These are phyloP conservation scores for Perilla frutescens DNA, from an alignment of 257 asterid species.

Conservation along the genomic window DNA sequence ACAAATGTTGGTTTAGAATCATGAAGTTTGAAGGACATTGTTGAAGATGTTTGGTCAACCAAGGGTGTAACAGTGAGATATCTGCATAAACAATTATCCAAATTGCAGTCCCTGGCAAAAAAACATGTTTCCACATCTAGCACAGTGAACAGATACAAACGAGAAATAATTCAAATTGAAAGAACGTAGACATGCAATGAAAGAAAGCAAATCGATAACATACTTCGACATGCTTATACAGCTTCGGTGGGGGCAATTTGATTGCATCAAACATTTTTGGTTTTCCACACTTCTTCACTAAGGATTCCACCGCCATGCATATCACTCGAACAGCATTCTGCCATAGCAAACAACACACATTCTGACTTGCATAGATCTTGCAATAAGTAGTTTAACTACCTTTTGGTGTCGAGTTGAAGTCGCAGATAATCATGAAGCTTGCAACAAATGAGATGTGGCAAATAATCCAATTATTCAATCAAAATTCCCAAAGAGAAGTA, in stretches of 20 bases:
- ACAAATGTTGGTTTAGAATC: no score
- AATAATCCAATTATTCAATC: constrained; percentile 9
- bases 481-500: constrained; percentile 1
- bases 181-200: background rate
- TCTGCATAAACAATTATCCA: no score
- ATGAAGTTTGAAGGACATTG: no score
- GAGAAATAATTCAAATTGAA: constrained; percentile 21
- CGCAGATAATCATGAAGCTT: constrained; percentile 13
- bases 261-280: constrained; percentile 92
- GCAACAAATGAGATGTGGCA: constrained; percentile 16
- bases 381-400: background rate
- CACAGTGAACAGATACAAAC: constrained; percentile 9
- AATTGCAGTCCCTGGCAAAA: background rate
- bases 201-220: constrained; percentile 36
- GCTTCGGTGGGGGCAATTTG: constrained; percentile 90
- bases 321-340: constrained; percentile 89
- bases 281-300: constrained; percentile 92
- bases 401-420: background rate
- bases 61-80: no score
- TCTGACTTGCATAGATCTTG: constrained; percentile 27
- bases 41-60: no score
- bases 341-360: constrained; percentile 36
- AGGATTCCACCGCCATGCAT: constrained; percentile 71
- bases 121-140: constrained; percentile 19
- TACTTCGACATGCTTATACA: constrained; percentile 91